Evolutionary conservation across 306 rosid genomes (phyloP).

Genomic region (Quercus robur): DNA sequence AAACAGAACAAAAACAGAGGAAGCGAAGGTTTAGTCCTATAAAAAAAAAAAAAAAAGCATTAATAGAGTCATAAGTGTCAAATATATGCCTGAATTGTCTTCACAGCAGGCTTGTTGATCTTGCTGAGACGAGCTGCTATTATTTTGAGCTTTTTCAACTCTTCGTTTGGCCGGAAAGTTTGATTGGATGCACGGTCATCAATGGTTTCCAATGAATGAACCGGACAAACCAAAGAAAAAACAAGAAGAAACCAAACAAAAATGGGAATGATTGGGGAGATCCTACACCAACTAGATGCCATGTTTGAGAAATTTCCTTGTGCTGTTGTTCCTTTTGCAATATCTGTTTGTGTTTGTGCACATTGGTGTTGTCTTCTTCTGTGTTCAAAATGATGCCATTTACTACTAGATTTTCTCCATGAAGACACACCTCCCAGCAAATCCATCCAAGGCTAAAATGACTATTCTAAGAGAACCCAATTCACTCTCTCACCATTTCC

Average conservation of each 20-base stretch:
- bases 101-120: constrained; percentile 73
- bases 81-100: constrained; percentile 69
- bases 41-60: background rate
- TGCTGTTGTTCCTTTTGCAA: constrained; percentile 33
- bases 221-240: constrained; percentile 48
- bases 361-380: constrained; percentile 50
- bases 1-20: constrained; percentile 26
- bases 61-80: background rate
- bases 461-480: constrained; percentile 31
- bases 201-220: constrained; percentile 31
- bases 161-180: constrained; percentile 53
- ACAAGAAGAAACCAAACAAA: constrained; percentile 60
- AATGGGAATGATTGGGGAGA: constrained; percentile 40
- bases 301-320: constrained; percentile 40
- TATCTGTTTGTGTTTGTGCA: constrained; percentile 28
- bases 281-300: constrained; percentile 63
- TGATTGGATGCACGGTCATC: constrained; percentile 37
- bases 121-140: constrained; percentile 57
- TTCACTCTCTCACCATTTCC: constrained; percentile 56
- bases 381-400: constrained; percentile 30
- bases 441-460: constrained; percentile 34
- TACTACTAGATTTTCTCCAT: constrained; percentile 37
- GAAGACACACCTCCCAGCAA: constrained; percentile 35
- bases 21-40: constrained; percentile 9
- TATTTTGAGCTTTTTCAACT: constrained; percentile 45